These are phyloP conservation scores for Lyophyllum semitale DNA, from an alignment of 768 basidiomycete species.

Conservation along the genomic window DNA sequence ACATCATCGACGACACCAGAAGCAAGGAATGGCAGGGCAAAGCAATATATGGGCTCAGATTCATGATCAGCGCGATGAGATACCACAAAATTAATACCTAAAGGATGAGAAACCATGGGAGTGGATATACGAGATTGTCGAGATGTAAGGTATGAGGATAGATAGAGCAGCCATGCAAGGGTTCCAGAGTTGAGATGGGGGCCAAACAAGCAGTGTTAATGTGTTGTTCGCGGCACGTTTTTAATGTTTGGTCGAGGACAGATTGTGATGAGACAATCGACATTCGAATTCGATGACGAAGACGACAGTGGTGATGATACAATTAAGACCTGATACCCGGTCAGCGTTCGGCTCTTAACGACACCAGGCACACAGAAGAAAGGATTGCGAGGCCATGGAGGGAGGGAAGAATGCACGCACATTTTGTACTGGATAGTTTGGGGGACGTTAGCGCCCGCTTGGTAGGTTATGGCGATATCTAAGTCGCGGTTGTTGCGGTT, in stretches of 20 bases:
- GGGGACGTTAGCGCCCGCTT: conserved; percentile 39
- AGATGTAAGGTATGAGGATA: neutral
- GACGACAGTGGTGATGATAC: conserved; percentile 15
- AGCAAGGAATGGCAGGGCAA: neutral
- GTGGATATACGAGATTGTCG: neutral
- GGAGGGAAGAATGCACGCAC: conserved; percentile 57
- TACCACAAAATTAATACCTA: conserved; percentile 15
- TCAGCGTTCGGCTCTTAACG: conserved; percentile 52
- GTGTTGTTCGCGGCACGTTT: neutral
- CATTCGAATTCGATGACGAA: neutral
- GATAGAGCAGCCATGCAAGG: neutral
- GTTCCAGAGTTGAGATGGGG: neutral
- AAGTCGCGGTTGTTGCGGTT: conserved; percentile 92
- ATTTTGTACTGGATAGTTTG: conserved; percentile 74
- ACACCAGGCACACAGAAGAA: conserved; percentile 16
- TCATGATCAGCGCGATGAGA: neutral
- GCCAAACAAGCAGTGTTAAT: neutral
- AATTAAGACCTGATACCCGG: conserved; percentile 76
- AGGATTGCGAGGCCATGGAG: conserved; percentile 10
- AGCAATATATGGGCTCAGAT: conserved; percentile 8
- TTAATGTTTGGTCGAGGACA: neutral
- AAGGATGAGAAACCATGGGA: neutral
- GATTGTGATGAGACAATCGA: neutral
- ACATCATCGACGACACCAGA: neutral
- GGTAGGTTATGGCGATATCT: conserved; percentile 84